Evolutionary conservation across 176 grass and related monocot species (phyloP), one percentile per base, ranked within the genome.

Genomic region (Musa acuminata): DNA sequence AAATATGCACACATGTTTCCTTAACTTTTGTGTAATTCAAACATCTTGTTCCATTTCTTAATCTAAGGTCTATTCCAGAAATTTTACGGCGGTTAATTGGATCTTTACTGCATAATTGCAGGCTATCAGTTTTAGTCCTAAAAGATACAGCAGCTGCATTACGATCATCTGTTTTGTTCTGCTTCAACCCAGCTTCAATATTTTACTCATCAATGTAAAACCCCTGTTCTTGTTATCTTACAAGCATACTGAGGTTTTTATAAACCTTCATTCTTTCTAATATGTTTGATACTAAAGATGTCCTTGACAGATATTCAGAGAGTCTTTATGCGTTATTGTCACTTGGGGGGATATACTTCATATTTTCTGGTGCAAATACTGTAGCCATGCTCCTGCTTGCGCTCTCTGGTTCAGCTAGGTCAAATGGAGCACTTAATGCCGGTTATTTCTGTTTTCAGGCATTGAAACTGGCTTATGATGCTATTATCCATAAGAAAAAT

Each of bases 361-460:
- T 98, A 74, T 93, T 98, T 81, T 91, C 90, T n/a, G 82, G 94
- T 85, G 80, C 79, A 85, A 76, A 81, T 76, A 91, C 82, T 53
- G 49, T 89, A 73, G 79, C 94, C 66, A 85, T 84, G 84, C 86
- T 98, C 82, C 85, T 98, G 94, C 78, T 98, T 74, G 84, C 86
- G 25, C 85, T 98, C 35, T 93, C 90, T 85, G 90, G 90, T 85
- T 98, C 95, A 63, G 88, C 90, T 87, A 87, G 90, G 80, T 93
- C 95, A 82, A 98, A 98, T 87, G 95, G 88, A 79, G 82, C 75
- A 68, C 78, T 98, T 81, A 98, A 93, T 98, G 90, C 95, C 82
- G 90, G 95, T 79, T 93, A 98, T 98, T 80, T 93, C 87, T 91
- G 88, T 89, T 98, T 98, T 84, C 77, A 87, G 82, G 88, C 90